Base-by-base conservation (phyloP, 2,329 filamentous ascomycete genomes). In the Lachnellula suecica region DNA sequence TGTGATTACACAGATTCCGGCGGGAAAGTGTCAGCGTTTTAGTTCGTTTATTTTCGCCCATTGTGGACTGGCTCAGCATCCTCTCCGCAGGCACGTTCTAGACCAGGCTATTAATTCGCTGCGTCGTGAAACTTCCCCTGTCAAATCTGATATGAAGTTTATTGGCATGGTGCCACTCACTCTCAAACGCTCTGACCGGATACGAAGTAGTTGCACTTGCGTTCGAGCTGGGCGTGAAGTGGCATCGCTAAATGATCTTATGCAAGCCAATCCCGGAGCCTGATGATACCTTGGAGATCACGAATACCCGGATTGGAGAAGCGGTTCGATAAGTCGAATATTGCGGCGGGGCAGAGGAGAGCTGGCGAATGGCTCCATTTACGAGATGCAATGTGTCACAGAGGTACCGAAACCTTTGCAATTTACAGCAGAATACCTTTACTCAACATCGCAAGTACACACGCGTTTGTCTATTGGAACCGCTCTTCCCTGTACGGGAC, bases 11-110 rank as follows among this genome's bases (percentile, higher is more conserved):
- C 47, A 31, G 15, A 31, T 31, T 8, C 8, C 29, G 15, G 29
- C 29, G 15, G 15, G 29, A 31, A 31, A 8, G 15, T 8, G 29
- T 31, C 29, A 31, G 29, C 17, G 10, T 40, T 22, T 19, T 4
- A 17, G 19, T 10, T 60, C 58, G 58, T 59, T 44, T 60, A 60
- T 57, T 60, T 60, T 60, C 15, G 47, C 58, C 51, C 25, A 52
- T 51, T 59, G 47, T 29, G 46, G 58, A 22, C 38, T 60, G 47
- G 47, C 44, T 23, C n/a, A 25, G 24, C 37, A 22, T 3, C 13
- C 23, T 38, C 45, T 44, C 40, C 25, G 42, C 41, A 24, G 22
- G 37, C 19, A 47, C 42, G 47, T 48, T 58, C 57, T 50, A 59
- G 56, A 52, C 49, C 48, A 34, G 43, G 53, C 49, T 20, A 49